These are phyloP conservation scores for Candida insectorum DNA, from an alignment of 805 yeast genomes.

Conservation along the genomic window DNA sequence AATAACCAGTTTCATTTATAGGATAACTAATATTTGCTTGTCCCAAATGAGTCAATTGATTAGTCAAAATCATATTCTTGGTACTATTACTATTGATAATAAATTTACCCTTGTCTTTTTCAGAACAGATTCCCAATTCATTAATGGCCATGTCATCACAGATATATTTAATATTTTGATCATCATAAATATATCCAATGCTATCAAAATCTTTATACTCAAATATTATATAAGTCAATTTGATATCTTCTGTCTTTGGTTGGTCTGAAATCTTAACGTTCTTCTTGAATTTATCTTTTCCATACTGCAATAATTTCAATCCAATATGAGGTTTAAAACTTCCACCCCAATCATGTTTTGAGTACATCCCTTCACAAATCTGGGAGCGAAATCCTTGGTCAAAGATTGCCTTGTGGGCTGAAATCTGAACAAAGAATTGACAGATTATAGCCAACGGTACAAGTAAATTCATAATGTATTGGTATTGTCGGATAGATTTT, in stretches of 20 bases:
- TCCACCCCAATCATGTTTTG: conserved; percentile 87
- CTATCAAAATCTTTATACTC: conserved; percentile 75
- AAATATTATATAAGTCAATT: conserved; percentile 69
- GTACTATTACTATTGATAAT: conserved; percentile 48
- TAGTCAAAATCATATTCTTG: conserved; percentile 55
- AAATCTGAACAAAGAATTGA: conserved; percentile 5
- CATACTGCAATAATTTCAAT: conserved; percentile 25
- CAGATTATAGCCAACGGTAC: conserved; percentile 4
- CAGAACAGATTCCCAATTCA: conserved; percentile 48
- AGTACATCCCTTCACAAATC: conserved; percentile 87
- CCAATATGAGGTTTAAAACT: conserved; percentile 42
- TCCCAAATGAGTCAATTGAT: conserved; percentile 55
- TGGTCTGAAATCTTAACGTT: conserved; percentile 18
- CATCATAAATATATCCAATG: conserved; percentile 53
- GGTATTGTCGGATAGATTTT: too few relatives aligned
- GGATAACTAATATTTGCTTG: conserved; percentile 59
- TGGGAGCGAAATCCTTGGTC: conserved; percentile 49
- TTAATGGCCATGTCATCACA: conserved; percentile 72
- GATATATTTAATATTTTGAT: conserved; percentile 49
- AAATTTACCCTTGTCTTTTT: conserved; percentile 56
- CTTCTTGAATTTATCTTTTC: conserved; percentile 24
- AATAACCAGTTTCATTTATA: conserved; percentile 79
- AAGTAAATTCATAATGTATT: conserved; percentile 5
- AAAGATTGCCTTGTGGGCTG: conserved; percentile 43
- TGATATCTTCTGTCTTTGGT: conserved; percentile 31